Evolutionary conservation across 768 basidiomycete species (phyloP).

Genomic region (Leucosporidium creatinivorum): DNA sequence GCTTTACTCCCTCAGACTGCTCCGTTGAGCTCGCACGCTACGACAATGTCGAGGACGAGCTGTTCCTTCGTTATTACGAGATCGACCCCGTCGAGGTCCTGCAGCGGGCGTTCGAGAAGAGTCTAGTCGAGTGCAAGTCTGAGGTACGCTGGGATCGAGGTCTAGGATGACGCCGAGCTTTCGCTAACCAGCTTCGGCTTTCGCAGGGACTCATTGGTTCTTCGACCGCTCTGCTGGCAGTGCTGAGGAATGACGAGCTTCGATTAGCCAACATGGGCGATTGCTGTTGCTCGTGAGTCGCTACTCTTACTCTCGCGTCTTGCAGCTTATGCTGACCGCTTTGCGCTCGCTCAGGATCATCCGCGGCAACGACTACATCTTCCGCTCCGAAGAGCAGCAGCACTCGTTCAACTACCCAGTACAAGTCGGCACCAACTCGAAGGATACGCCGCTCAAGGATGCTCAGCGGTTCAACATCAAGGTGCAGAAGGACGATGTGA

Average conservation of each 20-base stretch:
- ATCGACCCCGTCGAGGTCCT: slow-evolving; percentile 47
- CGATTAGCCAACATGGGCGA: slow-evolving; percentile 80
- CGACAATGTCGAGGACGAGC: slow-evolving; percentile 60
- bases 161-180: not conserved
- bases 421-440: slow-evolving; percentile 55
- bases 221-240: slow-evolving; percentile 46
- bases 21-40: slow-evolving; percentile 33
- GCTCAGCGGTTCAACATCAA: slow-evolving; percentile 54
- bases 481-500: slow-evolving; percentile 43
- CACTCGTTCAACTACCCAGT: slow-evolving; percentile 67
- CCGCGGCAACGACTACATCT: slow-evolving; percentile 62
- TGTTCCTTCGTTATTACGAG: slow-evolving; percentile 50
- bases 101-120: slow-evolving; percentile 49
- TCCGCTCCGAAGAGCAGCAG: slow-evolving; percentile 90
- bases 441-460: slow-evolving; percentile 56
- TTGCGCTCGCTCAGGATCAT: slow-evolving; percentile 54
- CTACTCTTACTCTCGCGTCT: not conserved
- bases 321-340: not conserved
- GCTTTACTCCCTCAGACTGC: slow-evolving; percentile 18
- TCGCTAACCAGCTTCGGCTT: not conserved
- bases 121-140: slow-evolving; percentile 39
- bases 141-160: slow-evolving; percentile 38
- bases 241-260: slow-evolving; percentile 52
- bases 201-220: slow-evolving; percentile 48
- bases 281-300: slow-evolving; percentile 49